Evolutionary conservation across 805 yeast species (phyloP), one percentile per base, ranked within the genome.

Genomic region (Metschnikowia orientalis): DNA sequence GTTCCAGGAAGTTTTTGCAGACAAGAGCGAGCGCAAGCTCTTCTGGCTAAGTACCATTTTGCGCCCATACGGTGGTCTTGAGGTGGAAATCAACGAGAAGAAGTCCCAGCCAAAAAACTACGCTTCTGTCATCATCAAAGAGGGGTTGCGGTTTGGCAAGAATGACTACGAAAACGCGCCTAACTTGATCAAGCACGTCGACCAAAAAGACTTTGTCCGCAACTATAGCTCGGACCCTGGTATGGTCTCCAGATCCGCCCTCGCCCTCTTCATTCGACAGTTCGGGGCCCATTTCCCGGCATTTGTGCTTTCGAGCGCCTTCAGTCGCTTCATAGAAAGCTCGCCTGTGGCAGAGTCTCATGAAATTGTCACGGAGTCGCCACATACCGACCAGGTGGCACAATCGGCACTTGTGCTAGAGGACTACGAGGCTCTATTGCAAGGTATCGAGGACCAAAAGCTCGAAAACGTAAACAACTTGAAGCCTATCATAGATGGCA

Each of bases 401-500:
- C 14, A 17, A 11, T 25, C 22, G 9, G 3, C n/a, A 9, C 14
- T 22, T 19, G 20, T 23, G 3, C 21, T 61, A 8, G 32, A 40
- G 1, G 50, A 56, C 16, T 65, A 69, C 40, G 56, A 59, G 4
- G 14, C 32, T 1, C 57, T 75, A 8, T 45, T 63, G 14, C 32
- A 54, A 2, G 34, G 40, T 10, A 60, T 77, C 10, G 38, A 44
- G 0, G 50, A 48, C 3, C 44, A 53, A 8, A 55, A 55, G 6
- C 60, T 84, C 30, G 48, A 43, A 2, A 51, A 65, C 2, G 77
- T 71, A 0, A 67, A 75, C 48, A 52, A 48, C 0, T 39, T 81
- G 36, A 82, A 76, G 48, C 84, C 90, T 2, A 43, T 85, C 5
- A 56, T 89, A 8, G 87, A 85, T 55, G 95, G 98, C 10, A 86